These are phyloP conservation scores for Endotrypanum monterogeii DNA, from an alignment of 208 protist species.

Conservation along the genomic window DNA sequence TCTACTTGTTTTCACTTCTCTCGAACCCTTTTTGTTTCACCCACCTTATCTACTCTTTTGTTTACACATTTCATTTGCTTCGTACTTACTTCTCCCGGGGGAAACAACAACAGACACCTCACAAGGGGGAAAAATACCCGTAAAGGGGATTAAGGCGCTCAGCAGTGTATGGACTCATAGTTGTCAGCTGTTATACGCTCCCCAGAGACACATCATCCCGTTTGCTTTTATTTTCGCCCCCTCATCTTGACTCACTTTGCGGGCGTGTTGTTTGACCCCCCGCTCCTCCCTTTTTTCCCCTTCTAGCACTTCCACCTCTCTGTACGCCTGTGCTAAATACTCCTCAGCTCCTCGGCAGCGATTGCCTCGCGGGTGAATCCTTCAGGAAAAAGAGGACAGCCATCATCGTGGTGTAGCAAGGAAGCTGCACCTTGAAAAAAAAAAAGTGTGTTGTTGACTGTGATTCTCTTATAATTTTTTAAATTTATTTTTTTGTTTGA, in stretches of 20 bases:
- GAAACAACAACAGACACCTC: neutral
- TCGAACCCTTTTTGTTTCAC: too few species aligned
- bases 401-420: neutral
- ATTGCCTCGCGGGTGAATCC: neutral
- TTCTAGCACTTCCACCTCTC: conserved; percentile 2
- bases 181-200: neutral
- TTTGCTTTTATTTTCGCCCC: neutral
- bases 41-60: too few species aligned
- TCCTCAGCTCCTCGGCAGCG: neutral
- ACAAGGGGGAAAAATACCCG: neutral
- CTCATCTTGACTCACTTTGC: neutral
- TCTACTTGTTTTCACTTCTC: too few species aligned
- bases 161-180: neutral
- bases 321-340: neutral
- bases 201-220: neutral
- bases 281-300: neutral
- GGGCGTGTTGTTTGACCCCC: conserved; percentile 16
- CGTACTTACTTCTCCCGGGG: too few species aligned
- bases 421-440: neutral
- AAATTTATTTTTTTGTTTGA: conserved; percentile 1
- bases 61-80: too few species aligned
- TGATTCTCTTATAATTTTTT: neutral
- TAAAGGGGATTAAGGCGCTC: neutral
- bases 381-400: neutral
- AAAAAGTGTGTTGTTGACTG: neutral